phyloP scores from a whole-genome alignment of 148 eudicot genomes.

The Camellia sinensis region DNA sequence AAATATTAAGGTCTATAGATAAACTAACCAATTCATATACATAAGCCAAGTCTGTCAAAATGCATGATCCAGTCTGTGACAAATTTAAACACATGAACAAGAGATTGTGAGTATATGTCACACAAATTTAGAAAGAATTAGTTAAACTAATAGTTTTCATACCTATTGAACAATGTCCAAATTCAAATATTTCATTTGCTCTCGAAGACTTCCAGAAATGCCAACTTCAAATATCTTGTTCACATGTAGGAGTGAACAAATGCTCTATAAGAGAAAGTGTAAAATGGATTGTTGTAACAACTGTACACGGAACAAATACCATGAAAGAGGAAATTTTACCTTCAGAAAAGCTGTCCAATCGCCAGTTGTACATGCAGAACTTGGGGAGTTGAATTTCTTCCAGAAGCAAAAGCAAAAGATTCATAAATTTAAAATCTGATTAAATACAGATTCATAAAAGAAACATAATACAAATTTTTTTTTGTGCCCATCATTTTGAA shows the following conservation, averaged over 20 bases:
- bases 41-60: slow-evolving; percentile 77
- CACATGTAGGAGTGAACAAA: slow-evolving; percentile 78
- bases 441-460: not conserved
- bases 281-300: slow-evolving; percentile 4
- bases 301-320: not conserved
- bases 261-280: slow-evolving; percentile 53
- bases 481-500: not conserved
- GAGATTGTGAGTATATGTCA: not conserved
- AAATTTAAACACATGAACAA: not conserved
- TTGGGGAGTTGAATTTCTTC: slow-evolving; percentile 95
- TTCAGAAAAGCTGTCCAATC: slow-evolving; percentile 91
- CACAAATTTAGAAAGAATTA: slow-evolving; percentile 3
- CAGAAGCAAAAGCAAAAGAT: slow-evolving; percentile 19
- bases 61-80: slow-evolving; percentile 66
- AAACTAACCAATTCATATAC: slow-evolving; percentile 88
- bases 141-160: slow-evolving; percentile 13
- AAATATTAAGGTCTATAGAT: slow-evolving; percentile 15
- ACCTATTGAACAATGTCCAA: slow-evolving; percentile 78
- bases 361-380: slow-evolving; percentile 76
- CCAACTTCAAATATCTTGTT: slow-evolving; percentile 91
- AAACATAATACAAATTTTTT: not conserved
- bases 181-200: slow-evolving; percentile 49
- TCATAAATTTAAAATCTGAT: not conserved
- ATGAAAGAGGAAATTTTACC: slow-evolving; percentile 37
- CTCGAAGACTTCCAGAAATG: slow-evolving; percentile 65